A percentile compares a stretch with the other conserved stretches of the same genome.
These are phyloP conservation scores for Monosiga brevicollis DNA, from an alignment of 78 protist genomes.

Conservation along the genomic window DNA sequence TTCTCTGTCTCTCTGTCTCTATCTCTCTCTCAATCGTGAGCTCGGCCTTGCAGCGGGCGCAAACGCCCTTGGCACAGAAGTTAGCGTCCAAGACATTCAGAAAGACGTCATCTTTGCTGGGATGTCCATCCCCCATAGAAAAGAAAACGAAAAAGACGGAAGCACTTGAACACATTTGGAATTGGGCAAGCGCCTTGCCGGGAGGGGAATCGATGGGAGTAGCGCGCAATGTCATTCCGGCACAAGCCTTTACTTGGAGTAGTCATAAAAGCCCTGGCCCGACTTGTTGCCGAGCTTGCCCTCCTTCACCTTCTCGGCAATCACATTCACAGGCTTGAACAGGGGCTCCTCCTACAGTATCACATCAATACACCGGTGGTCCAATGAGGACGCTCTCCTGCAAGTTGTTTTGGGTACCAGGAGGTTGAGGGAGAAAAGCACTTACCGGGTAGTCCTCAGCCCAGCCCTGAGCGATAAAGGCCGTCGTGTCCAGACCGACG, in stretches of 20 bases:
- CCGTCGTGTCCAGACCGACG: conserved; percentile 33
- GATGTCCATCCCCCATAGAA: too few relatives aligned
- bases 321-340: conserved; percentile 21
- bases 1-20: too few relatives aligned
- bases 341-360: background rate
- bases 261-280: conserved; percentile 43
- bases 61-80: too few relatives aligned
- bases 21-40: too few relatives aligned
- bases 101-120: too few relatives aligned
- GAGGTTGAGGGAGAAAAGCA: background rate
- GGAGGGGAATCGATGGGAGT: background rate
- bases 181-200: background rate
- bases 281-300: conserved; percentile 44
- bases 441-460: background rate
- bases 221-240: background rate
- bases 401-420: too few relatives aligned
- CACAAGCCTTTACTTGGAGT: background rate
- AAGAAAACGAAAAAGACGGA: background rate
- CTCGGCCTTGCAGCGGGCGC: too few relatives aligned
- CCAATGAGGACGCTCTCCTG: too few relatives aligned
- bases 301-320: conserved; percentile 25
- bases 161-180: background rate
- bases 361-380: too few relatives aligned
- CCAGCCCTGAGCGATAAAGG: conserved; percentile 34
- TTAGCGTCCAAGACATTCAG: too few relatives aligned